phyloP scores from a whole-genome alignment of 768 basidiomycete species.

The Coprinopsis cinerea region DNA sequence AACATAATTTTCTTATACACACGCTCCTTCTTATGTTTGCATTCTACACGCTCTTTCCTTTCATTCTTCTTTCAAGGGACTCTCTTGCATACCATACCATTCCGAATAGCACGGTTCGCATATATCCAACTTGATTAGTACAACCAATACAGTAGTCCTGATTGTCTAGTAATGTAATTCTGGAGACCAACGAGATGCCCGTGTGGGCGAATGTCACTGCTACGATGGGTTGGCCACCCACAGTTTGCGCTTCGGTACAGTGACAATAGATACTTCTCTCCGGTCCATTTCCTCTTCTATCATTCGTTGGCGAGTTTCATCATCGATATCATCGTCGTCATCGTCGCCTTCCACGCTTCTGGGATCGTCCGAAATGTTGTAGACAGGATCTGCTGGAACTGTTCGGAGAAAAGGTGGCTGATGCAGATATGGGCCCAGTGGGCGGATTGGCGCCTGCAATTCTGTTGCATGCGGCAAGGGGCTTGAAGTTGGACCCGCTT shows the following conservation, averaged over 20 bases:
- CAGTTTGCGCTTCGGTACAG: constrained; percentile 66
- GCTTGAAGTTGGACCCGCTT: constrained; percentile 28
- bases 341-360: constrained; percentile 52
- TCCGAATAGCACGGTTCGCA: background rate
- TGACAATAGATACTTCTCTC: constrained; percentile 80
- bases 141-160: constrained; percentile 1
- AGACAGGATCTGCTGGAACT: constrained; percentile 33
- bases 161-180: constrained; percentile 1
- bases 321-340: constrained; percentile 68
- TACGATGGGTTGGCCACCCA: constrained; percentile 67
- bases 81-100: background rate
- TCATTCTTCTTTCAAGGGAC: constrained; percentile 2
- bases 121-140: constrained; percentile 8
- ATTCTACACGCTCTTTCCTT: too few species aligned
- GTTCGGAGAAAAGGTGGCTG: constrained; percentile 54
- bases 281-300: constrained; percentile 81
- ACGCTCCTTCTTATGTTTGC: too few species aligned
- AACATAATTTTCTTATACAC: background rate
- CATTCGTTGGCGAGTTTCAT: constrained; percentile 62
- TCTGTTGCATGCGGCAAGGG: constrained; percentile 29
- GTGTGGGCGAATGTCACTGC: background rate
- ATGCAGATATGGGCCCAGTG: constrained; percentile 64
- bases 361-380: constrained; percentile 31
- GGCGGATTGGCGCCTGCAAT: background rate
- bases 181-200: background rate